phyloP scores from a whole-genome alignment of 805 yeast genomes.

The Nakazawaea laoshanensis region DNA sequence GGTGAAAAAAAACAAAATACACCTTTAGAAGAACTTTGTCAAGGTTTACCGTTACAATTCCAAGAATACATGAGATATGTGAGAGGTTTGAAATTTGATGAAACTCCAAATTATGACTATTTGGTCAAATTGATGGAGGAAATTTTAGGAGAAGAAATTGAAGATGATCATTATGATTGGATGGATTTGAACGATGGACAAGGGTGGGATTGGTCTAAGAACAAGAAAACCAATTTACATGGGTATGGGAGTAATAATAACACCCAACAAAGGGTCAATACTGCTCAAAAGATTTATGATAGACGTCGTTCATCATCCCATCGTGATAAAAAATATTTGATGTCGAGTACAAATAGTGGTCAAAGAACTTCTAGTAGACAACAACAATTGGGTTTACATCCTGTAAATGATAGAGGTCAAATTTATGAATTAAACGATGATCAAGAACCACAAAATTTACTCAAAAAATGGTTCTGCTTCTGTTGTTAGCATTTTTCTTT shows the following conservation, averaged over 20 bases:
- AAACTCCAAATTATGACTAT: conserved; percentile 71
- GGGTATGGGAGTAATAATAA: conserved; percentile 52
- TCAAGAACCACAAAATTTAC: conserved; percentile 14
- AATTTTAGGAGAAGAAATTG: conserved; percentile 46
- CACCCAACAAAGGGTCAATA: conserved; percentile 14
- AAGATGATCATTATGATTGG: conserved; percentile 76
- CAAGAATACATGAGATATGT: conserved; percentile 67
- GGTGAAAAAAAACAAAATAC: conserved; percentile 74
- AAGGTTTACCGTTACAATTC: conserved; percentile 63
- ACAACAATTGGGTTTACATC: conserved; percentile 11
- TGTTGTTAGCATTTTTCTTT: no score
- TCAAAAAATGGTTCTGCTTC: conserved; percentile 16
- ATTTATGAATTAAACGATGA: conserved; percentile 11
- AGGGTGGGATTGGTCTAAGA: conserved; percentile 74
- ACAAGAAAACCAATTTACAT: conserved; percentile 72
- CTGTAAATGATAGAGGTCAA: conserved; percentile 13
- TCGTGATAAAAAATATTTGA: conserved; percentile 4
- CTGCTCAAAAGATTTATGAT: conserved; percentile 13
- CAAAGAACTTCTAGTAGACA: no score
- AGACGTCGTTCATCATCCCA: no score
- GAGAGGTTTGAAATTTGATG: conserved; percentile 64
- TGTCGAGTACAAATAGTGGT: conserved; percentile 5
- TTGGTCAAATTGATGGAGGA: conserved; percentile 53
- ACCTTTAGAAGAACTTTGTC: conserved; percentile 51
- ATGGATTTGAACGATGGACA: conserved; percentile 69